Evolutionary conservation across 2,329 filamentous ascomycete species (phyloP).

Genomic region (Fusarium coffeatum): DNA sequence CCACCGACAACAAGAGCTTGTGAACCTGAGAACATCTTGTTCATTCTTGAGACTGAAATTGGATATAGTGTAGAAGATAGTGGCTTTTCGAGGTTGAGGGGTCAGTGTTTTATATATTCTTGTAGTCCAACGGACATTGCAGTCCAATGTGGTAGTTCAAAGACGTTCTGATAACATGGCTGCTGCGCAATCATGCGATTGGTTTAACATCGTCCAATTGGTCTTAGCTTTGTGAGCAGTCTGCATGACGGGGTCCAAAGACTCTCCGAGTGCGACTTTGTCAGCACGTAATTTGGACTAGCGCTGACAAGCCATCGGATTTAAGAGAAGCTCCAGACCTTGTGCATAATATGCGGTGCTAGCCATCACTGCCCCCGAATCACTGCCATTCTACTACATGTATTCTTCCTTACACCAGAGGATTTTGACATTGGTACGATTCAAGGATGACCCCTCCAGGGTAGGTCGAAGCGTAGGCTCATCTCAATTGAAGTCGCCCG

Average conservation of each 20-base stretch:
- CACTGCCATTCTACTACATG: too few relatives aligned
- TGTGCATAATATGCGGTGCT: neutral
- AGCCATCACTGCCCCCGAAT: neutral
- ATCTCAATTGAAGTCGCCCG: too few relatives aligned
- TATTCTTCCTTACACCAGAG: too few relatives aligned
- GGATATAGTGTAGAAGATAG: neutral
- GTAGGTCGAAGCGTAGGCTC: too few relatives aligned
- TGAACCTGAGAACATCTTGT: neutral
- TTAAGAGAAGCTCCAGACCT: neutral
- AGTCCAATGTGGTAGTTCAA: neutral
- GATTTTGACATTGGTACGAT: too few relatives aligned
- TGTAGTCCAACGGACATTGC: neutral
- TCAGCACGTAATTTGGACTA: neutral
- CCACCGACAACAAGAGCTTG: constrained; percentile 50
- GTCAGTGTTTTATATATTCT: neutral
- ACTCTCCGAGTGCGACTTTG: neutral
- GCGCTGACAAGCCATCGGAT: neutral
- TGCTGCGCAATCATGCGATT: neutral
- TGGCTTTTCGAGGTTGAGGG: neutral
- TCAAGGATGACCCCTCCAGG: too few relatives aligned
- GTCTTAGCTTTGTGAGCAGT: neutral
- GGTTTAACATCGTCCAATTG: neutral
- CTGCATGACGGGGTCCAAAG: neutral
- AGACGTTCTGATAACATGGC: neutral
- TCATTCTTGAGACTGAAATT: neutral